phyloP scores from a whole-genome alignment of 1,139 yeast species.

The Suhomyces atakaporum region DNA sequence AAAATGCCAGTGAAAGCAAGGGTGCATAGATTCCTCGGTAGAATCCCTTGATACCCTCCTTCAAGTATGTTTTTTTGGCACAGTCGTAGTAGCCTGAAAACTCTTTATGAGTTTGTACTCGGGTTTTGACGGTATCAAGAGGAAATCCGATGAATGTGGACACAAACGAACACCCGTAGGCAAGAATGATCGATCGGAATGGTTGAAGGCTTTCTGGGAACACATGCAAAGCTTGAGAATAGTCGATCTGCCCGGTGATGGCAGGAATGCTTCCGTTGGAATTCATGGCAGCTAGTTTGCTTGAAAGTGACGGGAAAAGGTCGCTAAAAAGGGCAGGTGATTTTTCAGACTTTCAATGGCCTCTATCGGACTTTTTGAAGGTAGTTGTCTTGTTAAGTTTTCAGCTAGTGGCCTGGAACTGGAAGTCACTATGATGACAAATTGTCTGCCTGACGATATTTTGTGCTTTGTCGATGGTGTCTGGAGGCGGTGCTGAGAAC shows the following conservation, averaged over 20 bases:
- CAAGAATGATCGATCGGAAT: slow-evolving; percentile 58
- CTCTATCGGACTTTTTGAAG: too few relatives aligned
- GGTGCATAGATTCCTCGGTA: slow-evolving; percentile 80
- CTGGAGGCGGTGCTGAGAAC: too few relatives aligned
- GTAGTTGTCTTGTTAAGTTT: too few relatives aligned
- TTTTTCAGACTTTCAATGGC: too few relatives aligned
- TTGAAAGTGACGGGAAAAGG: too few relatives aligned
- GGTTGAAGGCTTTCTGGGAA: slow-evolving; percentile 57
- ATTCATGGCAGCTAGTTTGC: slow-evolving; percentile 8
- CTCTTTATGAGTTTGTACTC: slow-evolving; percentile 75
- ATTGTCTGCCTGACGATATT: too few relatives aligned
- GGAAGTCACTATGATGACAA: too few relatives aligned
- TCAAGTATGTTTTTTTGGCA: slow-evolving; percentile 51
- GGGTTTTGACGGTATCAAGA: slow-evolving; percentile 77
- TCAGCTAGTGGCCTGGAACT: too few relatives aligned
- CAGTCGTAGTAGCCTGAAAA: slow-evolving; percentile 64
- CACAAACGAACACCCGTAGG: slow-evolving; percentile 64
- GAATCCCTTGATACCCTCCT: slow-evolving; percentile 72
- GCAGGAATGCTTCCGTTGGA: slow-evolving; percentile 38
- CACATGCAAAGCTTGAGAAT: slow-evolving; percentile 39
- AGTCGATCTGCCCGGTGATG: slow-evolving; percentile 45
- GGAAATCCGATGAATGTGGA: slow-evolving; percentile 83
- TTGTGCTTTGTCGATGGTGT: too few relatives aligned
- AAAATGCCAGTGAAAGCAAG: slow-evolving; percentile 61
- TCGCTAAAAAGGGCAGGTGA: too few relatives aligned